Evolutionary conservation across 495 filamentous ascomycete species (phyloP).

Genomic region (Hyaloscypha finlandica): DNA sequence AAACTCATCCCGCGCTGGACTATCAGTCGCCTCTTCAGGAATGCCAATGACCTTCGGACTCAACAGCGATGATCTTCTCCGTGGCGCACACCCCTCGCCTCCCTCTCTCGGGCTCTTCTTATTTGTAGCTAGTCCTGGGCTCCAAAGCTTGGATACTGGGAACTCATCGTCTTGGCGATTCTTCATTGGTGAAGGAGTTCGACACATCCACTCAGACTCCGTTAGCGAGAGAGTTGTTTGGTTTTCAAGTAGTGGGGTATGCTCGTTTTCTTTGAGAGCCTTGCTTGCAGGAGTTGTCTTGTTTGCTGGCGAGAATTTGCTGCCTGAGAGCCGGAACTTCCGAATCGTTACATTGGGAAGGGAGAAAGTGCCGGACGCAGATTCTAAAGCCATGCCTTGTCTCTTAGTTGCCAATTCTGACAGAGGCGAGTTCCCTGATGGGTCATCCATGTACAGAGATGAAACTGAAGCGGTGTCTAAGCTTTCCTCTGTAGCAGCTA

Average conservation of each 20-base stretch:
- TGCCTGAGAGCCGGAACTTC: neutral
- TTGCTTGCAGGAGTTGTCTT: constrained; percentile 19
- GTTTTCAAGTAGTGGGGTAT: constrained; percentile 5
- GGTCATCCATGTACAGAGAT: neutral
- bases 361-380: neutral
- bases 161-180: neutral
- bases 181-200: constrained; percentile 38
- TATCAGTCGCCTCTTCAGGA: neutral
- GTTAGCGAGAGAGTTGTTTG: constrained; percentile 30
- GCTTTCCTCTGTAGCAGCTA: neutral
- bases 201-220: constrained; percentile 45
- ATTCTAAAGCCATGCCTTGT: neutral
- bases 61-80: neutral
- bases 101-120: neutral
- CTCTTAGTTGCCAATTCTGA: neutral
- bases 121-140: neutral
- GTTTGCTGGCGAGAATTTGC: neutral
- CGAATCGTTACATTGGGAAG: constrained; percentile 2
- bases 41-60: neutral
- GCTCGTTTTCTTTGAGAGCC: neutral
- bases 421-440: neutral
- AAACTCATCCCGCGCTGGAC: neutral
- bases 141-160: neutral
- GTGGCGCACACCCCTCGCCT: neutral
- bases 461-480: neutral